Evolutionary conservation across 2,329 filamentous ascomycete genomes (phyloP).

Genomic region (Dactylellina drechsleri): DNA sequence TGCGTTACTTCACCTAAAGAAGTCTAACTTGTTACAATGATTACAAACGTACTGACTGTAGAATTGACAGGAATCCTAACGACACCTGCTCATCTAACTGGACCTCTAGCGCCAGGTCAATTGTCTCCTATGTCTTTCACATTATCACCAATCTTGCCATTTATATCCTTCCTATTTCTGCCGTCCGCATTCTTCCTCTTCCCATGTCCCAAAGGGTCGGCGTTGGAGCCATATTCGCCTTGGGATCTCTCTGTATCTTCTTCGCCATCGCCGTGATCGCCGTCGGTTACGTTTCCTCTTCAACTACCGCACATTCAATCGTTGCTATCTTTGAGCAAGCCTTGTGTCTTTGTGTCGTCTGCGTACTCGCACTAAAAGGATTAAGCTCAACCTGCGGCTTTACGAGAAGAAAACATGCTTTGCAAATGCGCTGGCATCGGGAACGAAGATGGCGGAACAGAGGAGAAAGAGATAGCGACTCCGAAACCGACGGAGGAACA

Average conservation of each 20-base stretch:
- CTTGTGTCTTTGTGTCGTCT: slow-evolving; percentile 34
- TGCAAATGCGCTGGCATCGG: slow-evolving; percentile 3
- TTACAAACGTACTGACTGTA: background rate
- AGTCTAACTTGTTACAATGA: background rate
- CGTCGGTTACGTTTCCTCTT: slow-evolving; percentile 28
- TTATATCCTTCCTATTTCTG: slow-evolving; percentile 40
- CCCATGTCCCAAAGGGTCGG: slow-evolving; percentile 35
- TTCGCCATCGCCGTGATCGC: slow-evolving; percentile 33
- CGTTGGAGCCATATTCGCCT: slow-evolving; percentile 24
- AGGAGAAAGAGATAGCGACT: background rate
- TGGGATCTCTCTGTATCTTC: slow-evolving; percentile 45
- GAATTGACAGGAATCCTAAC: slow-evolving; percentile 22
- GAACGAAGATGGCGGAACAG: background rate
- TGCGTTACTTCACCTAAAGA: slow-evolving; percentile 4
- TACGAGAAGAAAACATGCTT: background rate
- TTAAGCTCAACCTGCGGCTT: slow-evolving; percentile 21
- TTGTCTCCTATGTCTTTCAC: slow-evolving; percentile 41
- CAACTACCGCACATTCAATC: slow-evolving; percentile 19
- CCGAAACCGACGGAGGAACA: slow-evolving; percentile 37
- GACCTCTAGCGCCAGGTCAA: slow-evolving; percentile 19
- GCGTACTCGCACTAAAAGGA: slow-evolving; percentile 26
- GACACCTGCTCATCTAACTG: slow-evolving; percentile 27
- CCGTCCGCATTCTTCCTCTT: slow-evolving; percentile 15
- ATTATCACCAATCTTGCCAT: slow-evolving; percentile 35
- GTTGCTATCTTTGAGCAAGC: slow-evolving; percentile 39